Evolutionary conservation across 2,329 filamentous ascomycete species (phyloP).

Genomic region (Sclerotinia subarctica): DNA sequence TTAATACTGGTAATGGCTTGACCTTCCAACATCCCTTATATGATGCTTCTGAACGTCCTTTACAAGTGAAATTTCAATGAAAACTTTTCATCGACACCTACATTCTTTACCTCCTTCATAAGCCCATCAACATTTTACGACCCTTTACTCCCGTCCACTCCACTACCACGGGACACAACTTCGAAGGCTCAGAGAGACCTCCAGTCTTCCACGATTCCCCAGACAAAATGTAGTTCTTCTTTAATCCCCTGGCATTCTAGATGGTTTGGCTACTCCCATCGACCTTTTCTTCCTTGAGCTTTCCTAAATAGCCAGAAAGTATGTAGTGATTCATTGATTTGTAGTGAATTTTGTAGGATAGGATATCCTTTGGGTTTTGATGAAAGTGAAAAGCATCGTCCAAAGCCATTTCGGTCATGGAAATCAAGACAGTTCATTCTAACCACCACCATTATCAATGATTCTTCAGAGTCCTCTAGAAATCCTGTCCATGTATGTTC

Average conservation of each 20-base stretch:
- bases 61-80: no score
- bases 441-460: slow-evolving; percentile 23
- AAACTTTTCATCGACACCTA: slow-evolving; percentile 19
- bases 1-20: slow-evolving; percentile 21
- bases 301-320: neutral
- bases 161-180: slow-evolving; percentile 1
- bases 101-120: slow-evolving; percentile 22
- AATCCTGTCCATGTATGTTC: slow-evolving; percentile 23
- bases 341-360: neutral
- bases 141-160: slow-evolving; percentile 10
- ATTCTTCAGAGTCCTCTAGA: slow-evolving; percentile 22
- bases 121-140: neutral
- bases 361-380: slow-evolving; percentile 1
- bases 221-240: neutral
- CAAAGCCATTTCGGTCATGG: slow-evolving; percentile 16
- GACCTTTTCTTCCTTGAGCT: slow-evolving; percentile 2
- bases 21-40: slow-evolving; percentile 17
- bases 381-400: slow-evolving; percentile 1
- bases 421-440: slow-evolving; percentile 23
- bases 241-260: neutral
- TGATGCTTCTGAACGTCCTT: slow-evolving; percentile 19
- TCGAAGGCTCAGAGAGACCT: slow-evolving; percentile 5
- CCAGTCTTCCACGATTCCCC: slow-evolving; percentile 4
- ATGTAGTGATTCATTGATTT: slow-evolving; percentile 16
- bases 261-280: neutral